Percentiles rank a stretch among this genome's conserved stretches.
phyloP scores from a whole-genome alignment of 768 basidiomycete genomes.

The Cyclocybe cylindracea region DNA sequence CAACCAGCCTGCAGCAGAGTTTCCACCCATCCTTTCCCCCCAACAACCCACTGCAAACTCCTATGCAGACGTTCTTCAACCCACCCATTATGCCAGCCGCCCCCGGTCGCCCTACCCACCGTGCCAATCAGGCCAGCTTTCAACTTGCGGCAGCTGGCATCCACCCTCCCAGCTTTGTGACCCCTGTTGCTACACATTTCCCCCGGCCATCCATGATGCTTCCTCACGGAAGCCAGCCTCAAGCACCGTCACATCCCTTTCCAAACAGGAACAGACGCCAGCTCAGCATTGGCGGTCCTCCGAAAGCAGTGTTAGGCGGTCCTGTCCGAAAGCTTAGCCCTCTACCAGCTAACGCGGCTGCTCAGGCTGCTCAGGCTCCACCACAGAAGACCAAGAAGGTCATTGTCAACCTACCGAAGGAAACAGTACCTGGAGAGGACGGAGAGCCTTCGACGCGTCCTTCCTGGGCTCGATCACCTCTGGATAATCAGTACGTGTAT shows the following conservation, averaged over 20 bases:
- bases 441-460: slow-evolving; percentile 43
- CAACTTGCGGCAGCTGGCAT: slow-evolving; percentile 65
- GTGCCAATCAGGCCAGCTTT: slow-evolving; percentile 58
- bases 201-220: slow-evolving; percentile 52
- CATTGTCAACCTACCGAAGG: slow-evolving; percentile 71
- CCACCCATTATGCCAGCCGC: slow-evolving; percentile 45
- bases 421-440: slow-evolving; percentile 49
- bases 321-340: slow-evolving; percentile 78
- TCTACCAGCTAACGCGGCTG: slow-evolving; percentile 40
- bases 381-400: slow-evolving; percentile 65
- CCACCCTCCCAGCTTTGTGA: slow-evolving; percentile 57
- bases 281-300: slow-evolving; percentile 83
- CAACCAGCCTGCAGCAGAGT: slow-evolving; percentile 56
- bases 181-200: slow-evolving; percentile 61
- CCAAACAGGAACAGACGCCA: slow-evolving; percentile 66
- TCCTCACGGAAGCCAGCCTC: slow-evolving; percentile 36
- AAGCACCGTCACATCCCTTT: slow-evolving; percentile 44
- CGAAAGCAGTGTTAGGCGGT: slow-evolving; percentile 82
- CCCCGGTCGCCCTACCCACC: slow-evolving; percentile 57
- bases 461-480: slow-evolving; percentile 63
- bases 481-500: slow-evolving; percentile 32
- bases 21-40: slow-evolving; percentile 59
- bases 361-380: slow-evolving; percentile 32
- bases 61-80: slow-evolving; percentile 69
- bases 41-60: slow-evolving; percentile 60